Percentiles rank a stretch among this genome's conserved stretches.
Evolutionary conservation across 2,329 filamentous ascomycete species (phyloP).

Genomic region (Sordariomycetes sp.): DNA sequence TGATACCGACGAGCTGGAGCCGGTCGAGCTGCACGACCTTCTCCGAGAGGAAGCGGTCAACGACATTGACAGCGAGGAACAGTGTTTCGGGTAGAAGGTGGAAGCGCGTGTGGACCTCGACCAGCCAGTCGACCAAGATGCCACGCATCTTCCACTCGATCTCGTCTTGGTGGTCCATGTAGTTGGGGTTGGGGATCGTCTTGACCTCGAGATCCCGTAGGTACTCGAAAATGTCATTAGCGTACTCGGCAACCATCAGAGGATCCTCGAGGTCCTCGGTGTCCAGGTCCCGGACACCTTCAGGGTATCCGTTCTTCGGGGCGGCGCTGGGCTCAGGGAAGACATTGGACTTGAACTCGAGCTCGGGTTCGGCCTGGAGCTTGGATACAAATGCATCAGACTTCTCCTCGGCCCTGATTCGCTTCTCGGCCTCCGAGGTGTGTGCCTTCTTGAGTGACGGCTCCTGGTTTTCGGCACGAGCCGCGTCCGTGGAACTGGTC

Average conservation of each 20-base stretch:
- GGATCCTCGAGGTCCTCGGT: constrained; percentile 85
- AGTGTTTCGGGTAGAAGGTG: constrained; percentile 90
- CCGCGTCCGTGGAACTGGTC: constrained; percentile 19
- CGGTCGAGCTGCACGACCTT: constrained; percentile 95
- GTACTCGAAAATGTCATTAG: constrained; percentile 95
- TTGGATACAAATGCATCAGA: constrained; percentile 16
- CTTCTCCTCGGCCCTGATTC: constrained; percentile 15
- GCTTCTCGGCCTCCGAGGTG: constrained; percentile 41
- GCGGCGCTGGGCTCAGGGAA: not conserved
- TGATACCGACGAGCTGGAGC: constrained; percentile 91
- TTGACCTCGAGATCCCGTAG: constrained; percentile 74
- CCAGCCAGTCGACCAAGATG: constrained; percentile 94
- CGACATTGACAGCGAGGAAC: constrained; percentile 95
- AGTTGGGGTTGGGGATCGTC: constrained; percentile 75
- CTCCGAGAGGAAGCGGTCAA: constrained; percentile 90
- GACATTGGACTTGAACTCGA: not conserved
- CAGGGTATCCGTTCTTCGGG: constrained; percentile 7
- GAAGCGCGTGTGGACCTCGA: constrained; percentile 96
- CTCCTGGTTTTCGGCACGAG: constrained; percentile 24
- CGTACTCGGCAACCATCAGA: constrained; percentile 96
- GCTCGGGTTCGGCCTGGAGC: constrained; percentile 15
- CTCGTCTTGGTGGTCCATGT: constrained; percentile 91
- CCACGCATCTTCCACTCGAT: constrained; percentile 98
- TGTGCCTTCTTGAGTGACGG: constrained; percentile 57
- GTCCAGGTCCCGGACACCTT: constrained; percentile 58